Conservation (phyloP, 805 yeast species). For the Zygosaccharomyces bisporus region DNA sequence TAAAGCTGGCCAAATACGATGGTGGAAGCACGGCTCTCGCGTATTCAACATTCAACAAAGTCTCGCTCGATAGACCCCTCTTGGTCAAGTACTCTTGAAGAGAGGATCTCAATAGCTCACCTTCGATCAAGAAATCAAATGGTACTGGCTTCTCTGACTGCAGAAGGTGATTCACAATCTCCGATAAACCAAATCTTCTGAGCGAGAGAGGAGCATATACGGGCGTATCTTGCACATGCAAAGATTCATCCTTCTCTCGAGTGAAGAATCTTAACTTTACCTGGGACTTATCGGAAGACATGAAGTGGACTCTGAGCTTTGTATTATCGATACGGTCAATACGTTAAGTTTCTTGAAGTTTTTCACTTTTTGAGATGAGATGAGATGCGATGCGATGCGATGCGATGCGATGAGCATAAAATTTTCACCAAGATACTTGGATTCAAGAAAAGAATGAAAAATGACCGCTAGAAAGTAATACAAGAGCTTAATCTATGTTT, state of each 20-base stretch:
- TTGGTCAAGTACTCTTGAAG: conserved; percentile 72
- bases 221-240: conserved; percentile 77
- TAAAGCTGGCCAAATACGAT: conserved; percentile 79
- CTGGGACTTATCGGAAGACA: conserved; percentile 49
- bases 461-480: neutral
- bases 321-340: neutral
- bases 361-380: conserved; percentile 8
- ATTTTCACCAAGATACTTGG: conserved; percentile 1
- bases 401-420: conserved; percentile 20
- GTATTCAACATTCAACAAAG: conserved; percentile 76
- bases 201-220: conserved; percentile 81
- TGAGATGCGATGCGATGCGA: conserved; percentile 18
- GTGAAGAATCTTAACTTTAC: conserved; percentile 81
- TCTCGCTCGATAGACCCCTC: conserved; percentile 79
- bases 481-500: neutral
- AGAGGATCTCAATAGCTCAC: conserved; percentile 71
- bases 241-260: conserved; percentile 69
- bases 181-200: conserved; percentile 89
- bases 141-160: conserved; percentile 63
- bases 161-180: conserved; percentile 87
- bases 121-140: conserved; percentile 88
- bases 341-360: neutral
- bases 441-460: neutral
- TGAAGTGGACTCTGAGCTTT: conserved; percentile 1
- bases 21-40: conserved; percentile 93